A percentile compares a stretch with the other conserved stretches of the same genome.
Evolutionary conservation across 2,329 filamentous ascomycete species (phyloP).

Genomic region (Aspergillus uvarum): DNA sequence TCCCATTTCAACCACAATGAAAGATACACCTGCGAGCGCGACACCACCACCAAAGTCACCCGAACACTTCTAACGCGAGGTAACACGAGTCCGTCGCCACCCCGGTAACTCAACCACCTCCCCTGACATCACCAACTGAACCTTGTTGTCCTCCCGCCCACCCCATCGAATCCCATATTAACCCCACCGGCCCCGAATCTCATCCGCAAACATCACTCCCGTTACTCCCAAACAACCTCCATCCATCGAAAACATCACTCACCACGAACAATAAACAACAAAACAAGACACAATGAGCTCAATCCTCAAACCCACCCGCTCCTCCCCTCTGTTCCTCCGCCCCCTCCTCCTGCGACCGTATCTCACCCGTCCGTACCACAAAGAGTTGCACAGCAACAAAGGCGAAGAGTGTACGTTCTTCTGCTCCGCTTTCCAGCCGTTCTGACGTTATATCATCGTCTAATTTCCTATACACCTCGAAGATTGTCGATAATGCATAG

Average conservation of each 20-base stretch:
- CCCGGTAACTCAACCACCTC: background rate
- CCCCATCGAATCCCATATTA: background rate
- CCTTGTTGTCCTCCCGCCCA: background rate
- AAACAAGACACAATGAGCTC: background rate
- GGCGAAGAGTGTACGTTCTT: constrained; percentile 10
- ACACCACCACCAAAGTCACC: too few relatives aligned
- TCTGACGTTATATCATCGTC: too few relatives aligned
- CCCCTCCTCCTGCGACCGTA: background rate
- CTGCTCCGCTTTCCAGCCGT: too few relatives aligned
- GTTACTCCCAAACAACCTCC: background rate
- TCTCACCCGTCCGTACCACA: background rate
- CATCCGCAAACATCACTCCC: background rate
- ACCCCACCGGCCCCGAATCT: background rate
- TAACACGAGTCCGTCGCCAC: background rate
- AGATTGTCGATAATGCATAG: background rate
- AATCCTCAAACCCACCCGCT: background rate
- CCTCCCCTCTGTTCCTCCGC: background rate
- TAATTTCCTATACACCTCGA: background rate
- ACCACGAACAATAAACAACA: background rate
- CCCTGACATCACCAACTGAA: background rate
- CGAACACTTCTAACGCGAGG: background rate
- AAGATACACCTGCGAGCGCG: too few relatives aligned
- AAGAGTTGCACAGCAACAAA: constrained; percentile 6
- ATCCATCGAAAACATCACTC: background rate
- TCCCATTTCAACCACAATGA: too few relatives aligned